phyloP scores from a whole-genome alignment of 257 asterid genomes.

The Solanum appendiculatum region DNA sequence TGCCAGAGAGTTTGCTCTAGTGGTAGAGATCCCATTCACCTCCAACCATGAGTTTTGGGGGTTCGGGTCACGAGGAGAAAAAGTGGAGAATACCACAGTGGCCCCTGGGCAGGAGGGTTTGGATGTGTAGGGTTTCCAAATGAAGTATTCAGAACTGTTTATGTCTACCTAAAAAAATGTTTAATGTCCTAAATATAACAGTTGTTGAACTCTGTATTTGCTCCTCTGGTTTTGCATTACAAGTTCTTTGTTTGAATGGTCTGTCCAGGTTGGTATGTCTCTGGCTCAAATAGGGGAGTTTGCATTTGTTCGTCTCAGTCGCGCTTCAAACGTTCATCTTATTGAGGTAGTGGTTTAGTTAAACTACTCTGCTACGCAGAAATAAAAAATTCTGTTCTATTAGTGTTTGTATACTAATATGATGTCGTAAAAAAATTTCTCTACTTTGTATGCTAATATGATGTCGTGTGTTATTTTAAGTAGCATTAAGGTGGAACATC shows the following conservation, averaged over 20 bases:
- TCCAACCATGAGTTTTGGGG: background rate
- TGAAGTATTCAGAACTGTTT: background rate
- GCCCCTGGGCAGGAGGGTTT: background rate
- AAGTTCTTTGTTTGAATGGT: background rate
- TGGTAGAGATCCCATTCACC: background rate
- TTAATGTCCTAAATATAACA: background rate
- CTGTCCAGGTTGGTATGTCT: constrained; percentile 76
- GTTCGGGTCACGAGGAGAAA: background rate
- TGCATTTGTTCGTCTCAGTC: constrained; percentile 82
- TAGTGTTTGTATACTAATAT: background rate
- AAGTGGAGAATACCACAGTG: background rate
- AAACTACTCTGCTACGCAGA: background rate
- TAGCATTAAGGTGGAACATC: background rate
- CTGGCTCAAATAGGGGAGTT: constrained; percentile 91
- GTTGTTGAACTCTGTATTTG: background rate
- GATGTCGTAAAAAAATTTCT: background rate
- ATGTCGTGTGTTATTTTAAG: background rate
- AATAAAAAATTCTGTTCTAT: background rate
- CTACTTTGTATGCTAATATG: background rate
- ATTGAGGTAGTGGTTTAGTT: constrained; percentile 38
- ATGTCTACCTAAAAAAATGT: background rate
- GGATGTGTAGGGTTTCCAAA: background rate
- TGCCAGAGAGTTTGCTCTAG: background rate
- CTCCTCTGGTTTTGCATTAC: background rate
- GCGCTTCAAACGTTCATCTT: constrained; percentile 70